These are phyloP conservation scores for Neltuma alba DNA, from an alignment of 306 rosid species.

Conservation along the genomic window DNA sequence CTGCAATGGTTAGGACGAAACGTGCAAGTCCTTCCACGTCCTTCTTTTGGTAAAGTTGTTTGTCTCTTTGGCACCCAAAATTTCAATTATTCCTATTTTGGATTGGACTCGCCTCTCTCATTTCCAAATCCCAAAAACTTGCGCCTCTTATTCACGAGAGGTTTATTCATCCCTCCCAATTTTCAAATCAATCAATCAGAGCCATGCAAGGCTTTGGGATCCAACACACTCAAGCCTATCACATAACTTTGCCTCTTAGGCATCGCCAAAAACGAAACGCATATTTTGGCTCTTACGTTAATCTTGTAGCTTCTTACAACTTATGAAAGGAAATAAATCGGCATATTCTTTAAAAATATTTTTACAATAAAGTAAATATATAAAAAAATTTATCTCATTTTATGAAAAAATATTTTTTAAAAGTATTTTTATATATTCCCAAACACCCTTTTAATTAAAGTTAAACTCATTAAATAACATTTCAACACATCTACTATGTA, in stretches of 20 bases:
- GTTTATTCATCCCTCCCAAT: slow-evolving; percentile 13
- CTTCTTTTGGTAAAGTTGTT: not conserved
- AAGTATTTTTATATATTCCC: no score
- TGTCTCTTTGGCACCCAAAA: not conserved
- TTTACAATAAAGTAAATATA: no score
- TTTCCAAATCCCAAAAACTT: not conserved
- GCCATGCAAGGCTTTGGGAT: slow-evolving; percentile 1
- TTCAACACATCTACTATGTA: no score
- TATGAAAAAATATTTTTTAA: no score
- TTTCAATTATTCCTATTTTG: not conserved
- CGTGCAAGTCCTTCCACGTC: slow-evolving; percentile 33
- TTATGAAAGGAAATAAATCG: no score
- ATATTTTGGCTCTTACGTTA: not conserved
- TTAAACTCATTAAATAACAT: no score
- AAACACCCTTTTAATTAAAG: no score
- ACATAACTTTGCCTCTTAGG: not conserved
- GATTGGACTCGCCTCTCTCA: not conserved
- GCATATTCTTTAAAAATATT: not conserved
- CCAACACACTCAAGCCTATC: not conserved
- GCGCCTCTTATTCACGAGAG: not conserved
- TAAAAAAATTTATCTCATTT: no score
- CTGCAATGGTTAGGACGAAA: slow-evolving; percentile 38
- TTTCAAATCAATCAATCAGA: slow-evolving; percentile 45
- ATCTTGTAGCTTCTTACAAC: no score
- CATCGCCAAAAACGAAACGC: not conserved